phyloP scores from a whole-genome alignment of 257 asterid genomes.

The Dorcoceras hygrometricum region DNA sequence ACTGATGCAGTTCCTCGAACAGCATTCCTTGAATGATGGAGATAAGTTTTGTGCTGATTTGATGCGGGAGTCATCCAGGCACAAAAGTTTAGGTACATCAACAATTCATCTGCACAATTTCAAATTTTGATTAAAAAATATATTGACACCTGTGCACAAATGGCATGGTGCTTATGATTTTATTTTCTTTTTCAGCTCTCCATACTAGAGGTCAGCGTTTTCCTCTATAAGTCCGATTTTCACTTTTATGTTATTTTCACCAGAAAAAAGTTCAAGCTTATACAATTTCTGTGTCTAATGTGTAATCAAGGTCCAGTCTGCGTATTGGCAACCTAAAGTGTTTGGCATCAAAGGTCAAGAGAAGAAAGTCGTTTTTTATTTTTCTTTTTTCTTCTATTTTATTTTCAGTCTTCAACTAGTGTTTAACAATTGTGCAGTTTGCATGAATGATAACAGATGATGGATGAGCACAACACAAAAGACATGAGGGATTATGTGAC shows the following conservation, averaged over 20 bases:
- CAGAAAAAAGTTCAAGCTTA: too few species aligned
- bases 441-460: constrained; percentile 50
- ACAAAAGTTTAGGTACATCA: constrained; percentile 52
- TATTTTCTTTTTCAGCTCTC: constrained; percentile 43
- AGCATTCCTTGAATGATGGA: constrained; percentile 61
- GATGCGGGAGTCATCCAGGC: constrained; percentile 77
- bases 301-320: constrained; percentile 70
- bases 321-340: constrained; percentile 74
- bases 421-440: too few species aligned
- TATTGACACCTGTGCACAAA: too few species aligned
- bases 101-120: too few species aligned
- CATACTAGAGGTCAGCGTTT: constrained; percentile 65
- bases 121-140: too few species aligned
- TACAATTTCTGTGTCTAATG: not conserved
- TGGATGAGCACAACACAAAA: constrained; percentile 63
- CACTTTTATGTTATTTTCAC: too few species aligned
- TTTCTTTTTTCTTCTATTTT: not conserved
- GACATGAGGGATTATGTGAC: constrained; percentile 73
- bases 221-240: too few species aligned
- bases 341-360: constrained; percentile 52
- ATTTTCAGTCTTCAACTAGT: not conserved
- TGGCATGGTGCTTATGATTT: not conserved
- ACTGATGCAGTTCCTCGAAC: constrained; percentile 61
- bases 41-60: constrained; percentile 71
- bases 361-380: not conserved